Evolutionary conservation across 108 stramenopile species (phyloP).

Genomic region (Licmophora abbreviata): DNA sequence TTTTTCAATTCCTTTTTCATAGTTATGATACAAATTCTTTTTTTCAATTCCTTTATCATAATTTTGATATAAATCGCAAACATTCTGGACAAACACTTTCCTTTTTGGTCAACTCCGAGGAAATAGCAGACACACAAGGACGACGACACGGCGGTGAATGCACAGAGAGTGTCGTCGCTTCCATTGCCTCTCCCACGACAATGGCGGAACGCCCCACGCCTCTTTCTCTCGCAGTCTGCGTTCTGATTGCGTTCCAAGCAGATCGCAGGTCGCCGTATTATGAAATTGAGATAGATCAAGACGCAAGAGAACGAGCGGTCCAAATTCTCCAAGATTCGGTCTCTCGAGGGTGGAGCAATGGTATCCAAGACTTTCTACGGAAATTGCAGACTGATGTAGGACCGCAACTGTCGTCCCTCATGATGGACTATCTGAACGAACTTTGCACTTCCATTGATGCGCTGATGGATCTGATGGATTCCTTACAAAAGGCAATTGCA

Average conservation of each 20-base stretch:
- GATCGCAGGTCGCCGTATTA: slow-evolving; percentile 51
- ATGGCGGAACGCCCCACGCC: slow-evolving; percentile 79
- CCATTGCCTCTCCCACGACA: slow-evolving; percentile 2
- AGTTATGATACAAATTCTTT: too few species aligned
- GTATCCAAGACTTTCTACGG: neutral
- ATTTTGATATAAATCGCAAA: too few species aligned
- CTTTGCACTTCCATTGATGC: slow-evolving; percentile 42
- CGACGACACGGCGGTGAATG: too few species aligned
- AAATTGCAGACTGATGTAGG: slow-evolving; percentile 6
- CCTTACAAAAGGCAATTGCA: slow-evolving; percentile 18
- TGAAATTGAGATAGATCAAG: slow-evolving; percentile 21
- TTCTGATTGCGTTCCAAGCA: slow-evolving; percentile 64
- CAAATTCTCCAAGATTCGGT: neutral
- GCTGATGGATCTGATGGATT: slow-evolving; percentile 40
- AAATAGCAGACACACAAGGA: too few species aligned
- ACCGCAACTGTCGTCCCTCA: slow-evolving; percentile 4
- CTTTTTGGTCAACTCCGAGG: too few species aligned
- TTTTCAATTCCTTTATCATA: too few species aligned
- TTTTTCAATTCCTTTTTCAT: too few species aligned
- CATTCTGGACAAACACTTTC: too few species aligned
- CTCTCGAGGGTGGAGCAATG: slow-evolving; percentile 1
- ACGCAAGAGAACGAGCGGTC: neutral
- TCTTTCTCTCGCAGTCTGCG: slow-evolving; percentile 56
- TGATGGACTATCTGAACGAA: slow-evolving; percentile 17
- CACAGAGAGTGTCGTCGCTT: neutral